Conservation (phyloP, 768 basidiomycete genomes). For the Thelephora ganbajun region DNA sequence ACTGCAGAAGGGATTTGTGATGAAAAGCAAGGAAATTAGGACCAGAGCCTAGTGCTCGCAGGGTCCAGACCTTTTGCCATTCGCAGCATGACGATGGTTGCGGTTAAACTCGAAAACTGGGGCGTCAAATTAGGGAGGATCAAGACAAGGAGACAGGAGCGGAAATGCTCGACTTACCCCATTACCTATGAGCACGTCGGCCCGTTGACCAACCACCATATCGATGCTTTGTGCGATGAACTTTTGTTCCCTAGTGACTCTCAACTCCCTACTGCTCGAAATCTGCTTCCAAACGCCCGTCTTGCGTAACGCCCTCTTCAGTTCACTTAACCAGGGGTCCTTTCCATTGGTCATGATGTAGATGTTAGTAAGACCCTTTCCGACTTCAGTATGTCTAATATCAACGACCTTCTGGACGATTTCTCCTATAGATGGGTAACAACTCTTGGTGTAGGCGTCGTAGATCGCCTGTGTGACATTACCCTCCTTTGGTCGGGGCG, state of each 20-base stretch:
- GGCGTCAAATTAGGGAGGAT: neutral
- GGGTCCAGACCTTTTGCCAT: conserved; percentile 21
- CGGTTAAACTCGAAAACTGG: conserved; percentile 35
- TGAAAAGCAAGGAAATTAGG: neutral
- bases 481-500: conserved; percentile 7
- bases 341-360: conserved; percentile 58
- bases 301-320: conserved; percentile 25
- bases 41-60: conserved; percentile 29
- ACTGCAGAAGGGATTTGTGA: no score
- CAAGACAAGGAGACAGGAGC: neutral
- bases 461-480: conserved; percentile 15
- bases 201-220: conserved; percentile 52
- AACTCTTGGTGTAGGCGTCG: conserved; percentile 28
- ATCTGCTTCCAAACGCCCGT: conserved; percentile 34
- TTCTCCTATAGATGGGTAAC: conserved; percentile 36
- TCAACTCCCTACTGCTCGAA: conserved; percentile 39
- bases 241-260: conserved; percentile 37
- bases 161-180: conserved; percentile 35
- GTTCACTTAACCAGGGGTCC: conserved; percentile 30
- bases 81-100: conserved; percentile 32
- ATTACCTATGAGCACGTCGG: conserved; percentile 56
- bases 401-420: conserved; percentile 30
- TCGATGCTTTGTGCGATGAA: conserved; percentile 47
- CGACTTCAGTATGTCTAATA: conserved; percentile 11
- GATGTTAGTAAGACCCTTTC: conserved; percentile 25